These are phyloP conservation scores for Dichotomopilus funicola DNA, from an alignment of 2,329 filamentous ascomycete genomes.

Conservation along the genomic window DNA sequence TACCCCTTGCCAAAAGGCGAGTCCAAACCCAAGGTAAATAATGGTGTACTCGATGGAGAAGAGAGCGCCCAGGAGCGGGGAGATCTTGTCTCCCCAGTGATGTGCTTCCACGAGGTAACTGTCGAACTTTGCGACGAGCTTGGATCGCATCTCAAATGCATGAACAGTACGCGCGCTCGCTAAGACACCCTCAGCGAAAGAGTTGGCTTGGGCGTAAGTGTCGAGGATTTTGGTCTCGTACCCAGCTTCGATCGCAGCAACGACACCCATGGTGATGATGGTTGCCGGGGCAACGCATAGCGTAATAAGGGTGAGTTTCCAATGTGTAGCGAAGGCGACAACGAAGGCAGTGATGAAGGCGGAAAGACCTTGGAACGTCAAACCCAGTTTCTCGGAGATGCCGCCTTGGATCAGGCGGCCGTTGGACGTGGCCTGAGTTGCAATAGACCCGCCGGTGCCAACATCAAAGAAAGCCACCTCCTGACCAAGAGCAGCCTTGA, in stretches of 20 bases:
- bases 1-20: constrained; percentile 48
- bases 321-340: constrained; percentile 32
- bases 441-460: constrained; percentile 32
- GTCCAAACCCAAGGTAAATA: constrained; percentile 40
- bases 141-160: constrained; percentile 44
- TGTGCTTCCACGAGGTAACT: constrained; percentile 36
- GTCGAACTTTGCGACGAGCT: constrained; percentile 37
- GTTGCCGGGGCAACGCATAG: constrained; percentile 40
- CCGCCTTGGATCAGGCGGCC: constrained; percentile 32
- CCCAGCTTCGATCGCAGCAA: constrained; percentile 34
- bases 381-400: constrained; percentile 32
- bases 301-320: constrained; percentile 38
- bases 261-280: constrained; percentile 34
- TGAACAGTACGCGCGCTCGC: constrained; percentile 43
- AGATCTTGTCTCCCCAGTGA: constrained; percentile 37
- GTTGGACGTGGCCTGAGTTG: constrained; percentile 37
- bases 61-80: constrained; percentile 36
- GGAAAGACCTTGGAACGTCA: constrained; percentile 29
- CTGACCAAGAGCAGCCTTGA: constrained; percentile 37
- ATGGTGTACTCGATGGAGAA: constrained; percentile 43
- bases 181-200: constrained; percentile 44
- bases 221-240: constrained; percentile 40
- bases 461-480: constrained; percentile 51
- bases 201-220: constrained; percentile 36
- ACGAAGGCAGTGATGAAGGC: constrained; percentile 32